Evolutionary conservation across 1,139 yeast species (phyloP), one percentile per base, ranked within the genome.

Genomic region (Candida glucosophila): DNA sequence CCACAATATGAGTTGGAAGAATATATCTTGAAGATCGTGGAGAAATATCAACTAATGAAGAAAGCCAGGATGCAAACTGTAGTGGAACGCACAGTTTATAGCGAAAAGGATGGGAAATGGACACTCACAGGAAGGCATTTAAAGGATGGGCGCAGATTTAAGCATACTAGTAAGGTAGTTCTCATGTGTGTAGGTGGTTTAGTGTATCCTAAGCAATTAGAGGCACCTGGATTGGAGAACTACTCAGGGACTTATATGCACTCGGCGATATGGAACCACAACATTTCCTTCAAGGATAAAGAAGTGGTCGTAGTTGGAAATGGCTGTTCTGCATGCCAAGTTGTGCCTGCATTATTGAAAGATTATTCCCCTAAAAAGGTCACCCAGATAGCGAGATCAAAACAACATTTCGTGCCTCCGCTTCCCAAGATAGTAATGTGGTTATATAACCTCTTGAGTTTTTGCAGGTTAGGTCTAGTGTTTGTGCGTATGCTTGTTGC

Each of bases 1-100:
- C 70, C 64, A 2, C 72, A 67, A 39, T 50, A 48, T 30, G 74
- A 68, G 36, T 52, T 68, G 51, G 61, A 63, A 33, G 67, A 58
- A 36, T 67, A 67, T 37, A 53, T 68, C 30, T 48, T 55, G 31
- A 41, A 39, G 17, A 57, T 67, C 14, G 69, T 57, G 8, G 43
- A 53, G 12, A 55, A 57, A 26, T 53, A 61, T 34, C 39, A 49
- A 11, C 37, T 68, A 24, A 36, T 39, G 9, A 43, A 49, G 20
- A 46, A 58, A 20, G 46, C 55, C 10, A 40, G 42, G 15, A 56
- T 62, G 34, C 36, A 44, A 25, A 55, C 58, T 6, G 34, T 40
- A 11, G 49, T 67, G 8, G 41, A 49, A 12, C 34, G 41, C 16
- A 47, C 54, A 16, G 41, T 25, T 4, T 67, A 49, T 36, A 42